Evolutionary conservation across 2,329 filamentous ascomycete genomes (phyloP).

Genomic region (Fusarium globosum): DNA sequence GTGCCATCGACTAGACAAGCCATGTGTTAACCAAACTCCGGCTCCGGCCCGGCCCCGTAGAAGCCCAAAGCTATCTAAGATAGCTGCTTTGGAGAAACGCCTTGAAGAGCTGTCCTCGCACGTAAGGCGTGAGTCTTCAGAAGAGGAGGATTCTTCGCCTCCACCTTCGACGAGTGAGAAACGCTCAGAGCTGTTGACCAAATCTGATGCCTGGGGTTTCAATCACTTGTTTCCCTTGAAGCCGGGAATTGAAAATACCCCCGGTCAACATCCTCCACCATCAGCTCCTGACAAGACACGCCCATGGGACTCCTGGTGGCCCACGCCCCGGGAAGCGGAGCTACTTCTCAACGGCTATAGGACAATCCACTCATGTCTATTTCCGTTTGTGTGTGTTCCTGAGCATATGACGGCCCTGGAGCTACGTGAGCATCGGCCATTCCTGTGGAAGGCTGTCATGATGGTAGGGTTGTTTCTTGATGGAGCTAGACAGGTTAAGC

Average conservation of each 20-base stretch:
- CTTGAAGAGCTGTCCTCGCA: conserved; percentile 61
- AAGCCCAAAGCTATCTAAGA: conserved; percentile 59
- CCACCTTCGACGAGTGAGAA: conserved; percentile 13
- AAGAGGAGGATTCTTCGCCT: conserved; percentile 11
- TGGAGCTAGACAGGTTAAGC: conserved; percentile 55
- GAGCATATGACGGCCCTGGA: conserved; percentile 49
- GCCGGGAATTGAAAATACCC: conserved; percentile 8
- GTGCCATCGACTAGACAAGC: conserved; percentile 60
- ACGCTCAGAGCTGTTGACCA: conserved; percentile 9
- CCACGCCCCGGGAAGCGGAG: conserved; percentile 54
- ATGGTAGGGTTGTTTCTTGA: conserved; percentile 57
- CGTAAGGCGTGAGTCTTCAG: conserved; percentile 48
- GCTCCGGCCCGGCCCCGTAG: conserved; percentile 61
- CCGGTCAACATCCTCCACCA: conserved; percentile 16
- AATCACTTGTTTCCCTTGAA: conserved; percentile 52
- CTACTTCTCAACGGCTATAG: conserved; percentile 53
- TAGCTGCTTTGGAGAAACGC: conserved; percentile 62
- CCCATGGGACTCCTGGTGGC: conserved; percentile 54
- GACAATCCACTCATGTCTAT: conserved; percentile 49
- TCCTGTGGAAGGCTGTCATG: conserved; percentile 63
- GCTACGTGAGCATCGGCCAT: conserved; percentile 54
- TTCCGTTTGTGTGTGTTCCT: conserved; percentile 60
- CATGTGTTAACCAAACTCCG: conserved; percentile 59
- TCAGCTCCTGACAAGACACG: conserved; percentile 24
- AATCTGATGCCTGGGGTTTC: conserved; percentile 40